Conservation (phyloP, 2,329 filamentous ascomycete genomes). For the Aspergillus alliaceus region DNA sequence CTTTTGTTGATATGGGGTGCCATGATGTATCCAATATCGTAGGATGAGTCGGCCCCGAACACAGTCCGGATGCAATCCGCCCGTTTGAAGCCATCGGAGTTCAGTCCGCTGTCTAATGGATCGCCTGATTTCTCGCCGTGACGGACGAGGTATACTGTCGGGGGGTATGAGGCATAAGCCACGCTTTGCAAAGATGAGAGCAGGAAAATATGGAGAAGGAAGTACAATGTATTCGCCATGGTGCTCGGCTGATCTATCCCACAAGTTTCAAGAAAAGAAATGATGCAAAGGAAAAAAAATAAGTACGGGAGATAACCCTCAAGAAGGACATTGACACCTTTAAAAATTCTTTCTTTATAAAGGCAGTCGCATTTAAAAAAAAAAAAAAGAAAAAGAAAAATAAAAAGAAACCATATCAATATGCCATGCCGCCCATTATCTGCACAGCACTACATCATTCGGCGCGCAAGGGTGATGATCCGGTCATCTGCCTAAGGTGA, state of each 20-base stretch:
- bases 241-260: no score
- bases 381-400: neutral
- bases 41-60: constrained; percentile 24
- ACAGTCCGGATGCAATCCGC: constrained; percentile 29
- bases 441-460: neutral
- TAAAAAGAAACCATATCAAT: neutral
- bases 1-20: constrained; percentile 25
- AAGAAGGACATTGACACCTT: neutral
- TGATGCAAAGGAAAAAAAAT: no score
- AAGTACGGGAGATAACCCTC: no score
- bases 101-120: constrained; percentile 24
- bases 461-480: neutral
- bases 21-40: constrained; percentile 29
- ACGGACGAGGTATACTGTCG: constrained; percentile 31
- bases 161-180: constrained; percentile 8
- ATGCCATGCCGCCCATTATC: neutral
- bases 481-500: neutral
- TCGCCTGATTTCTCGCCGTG: constrained; percentile 31
- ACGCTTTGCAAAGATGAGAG: neutral
- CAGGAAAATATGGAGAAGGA: neutral
- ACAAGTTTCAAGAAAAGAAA: no score
- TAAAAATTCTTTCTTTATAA: neutral
- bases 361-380: neutral
- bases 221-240: neutral
- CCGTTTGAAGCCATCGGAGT: constrained; percentile 23